Evolutionary conservation across 257 asterid genomes (phyloP), one percentile per base, ranked within the genome.

Genomic region (Solanum pimpinellifolium): DNA sequence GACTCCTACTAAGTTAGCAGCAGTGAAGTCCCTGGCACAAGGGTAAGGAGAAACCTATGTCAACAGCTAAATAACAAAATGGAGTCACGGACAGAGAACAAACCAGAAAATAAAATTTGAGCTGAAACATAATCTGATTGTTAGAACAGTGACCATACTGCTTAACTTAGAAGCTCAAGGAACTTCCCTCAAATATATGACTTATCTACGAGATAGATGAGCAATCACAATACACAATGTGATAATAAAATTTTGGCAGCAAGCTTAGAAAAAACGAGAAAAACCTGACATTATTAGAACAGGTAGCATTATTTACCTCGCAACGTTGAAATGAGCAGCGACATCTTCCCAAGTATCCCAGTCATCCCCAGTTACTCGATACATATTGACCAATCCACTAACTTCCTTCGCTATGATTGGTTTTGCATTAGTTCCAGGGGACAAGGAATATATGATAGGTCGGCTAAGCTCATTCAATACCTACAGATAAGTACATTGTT

Each of bases 341-440:
- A 97, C 95, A 86, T 97, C 99, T 72, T 66, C 88, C 99, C 99
- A 97, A 11, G 89, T 83, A 94, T 97, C 99, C 99, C 99, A 97
- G 88, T 97, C 99, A 87, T 97, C 99, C 47, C 98, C 99, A 1
- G 99, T 96, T 84, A 96, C 85, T 89, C 99, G 89, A 78, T 97
- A 97, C 99, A 96, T 97, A 93, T 97, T 96, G 76, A 93, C 98
- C 83, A 95, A 94, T 68, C 93, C 90, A 72, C 86, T 92, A 14
- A 97, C 93, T 3, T 89, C 87, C 91, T 85, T 93, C 2, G 99
- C 99, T 97, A 95, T 90, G 84, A 91, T 91, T 47, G 99, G 97
- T n/a, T 95, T 93, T 65, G 86, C 98, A 70, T 93, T 90, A 65
- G 92, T 75, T 88, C 99, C 99, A 23, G 99, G 99, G 88, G 99